Percentiles rank a stretch among this genome's conserved stretches.
These are phyloP conservation scores for Tuber aestivum DNA, from an alignment of 495 filamentous ascomycete genomes.

Conservation along the genomic window DNA sequence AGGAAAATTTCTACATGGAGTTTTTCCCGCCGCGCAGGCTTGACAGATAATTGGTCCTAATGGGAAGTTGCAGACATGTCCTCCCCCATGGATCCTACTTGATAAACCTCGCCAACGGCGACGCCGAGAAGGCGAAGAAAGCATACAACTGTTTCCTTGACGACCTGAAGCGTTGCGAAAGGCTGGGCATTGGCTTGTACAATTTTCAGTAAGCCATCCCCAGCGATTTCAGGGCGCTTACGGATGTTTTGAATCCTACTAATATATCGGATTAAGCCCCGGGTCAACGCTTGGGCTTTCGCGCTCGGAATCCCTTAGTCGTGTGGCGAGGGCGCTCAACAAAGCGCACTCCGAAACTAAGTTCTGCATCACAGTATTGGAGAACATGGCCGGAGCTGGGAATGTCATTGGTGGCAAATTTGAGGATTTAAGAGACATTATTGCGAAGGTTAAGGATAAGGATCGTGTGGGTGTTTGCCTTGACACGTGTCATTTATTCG, in stretches of 20 bases:
- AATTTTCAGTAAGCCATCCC: constrained; percentile 70
- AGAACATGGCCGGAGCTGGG: constrained; percentile 83
- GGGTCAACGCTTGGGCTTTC: constrained; percentile 65
- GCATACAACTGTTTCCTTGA: constrained; percentile 82
- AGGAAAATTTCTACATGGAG: neutral
- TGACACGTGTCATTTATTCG: constrained; percentile 92
- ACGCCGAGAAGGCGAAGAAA: constrained; percentile 72
- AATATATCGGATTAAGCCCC: constrained; percentile 50
- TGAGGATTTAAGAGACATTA: constrained; percentile 77
- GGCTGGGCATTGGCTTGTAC: constrained; percentile 81
- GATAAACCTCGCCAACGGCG: constrained; percentile 84
- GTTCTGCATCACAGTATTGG: constrained; percentile 72
- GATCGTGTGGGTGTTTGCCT: constrained; percentile 88
- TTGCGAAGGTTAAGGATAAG: constrained; percentile 72
- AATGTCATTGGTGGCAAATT: constrained; percentile 83
- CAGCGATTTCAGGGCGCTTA: neutral
- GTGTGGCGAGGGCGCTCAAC: constrained; percentile 74
- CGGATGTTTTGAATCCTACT: neutral
- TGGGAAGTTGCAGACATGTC: constrained; percentile 50
- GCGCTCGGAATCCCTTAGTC: constrained; percentile 62
- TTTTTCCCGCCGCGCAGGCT: neutral
- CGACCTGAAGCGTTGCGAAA: constrained; percentile 79
- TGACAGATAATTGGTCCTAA: neutral
- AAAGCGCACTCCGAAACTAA: constrained; percentile 67
- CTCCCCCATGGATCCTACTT: constrained; percentile 94